Evolutionary conservation across 176 grass and related monocot species (phyloP).

Genomic region (Juncus effusus): DNA sequence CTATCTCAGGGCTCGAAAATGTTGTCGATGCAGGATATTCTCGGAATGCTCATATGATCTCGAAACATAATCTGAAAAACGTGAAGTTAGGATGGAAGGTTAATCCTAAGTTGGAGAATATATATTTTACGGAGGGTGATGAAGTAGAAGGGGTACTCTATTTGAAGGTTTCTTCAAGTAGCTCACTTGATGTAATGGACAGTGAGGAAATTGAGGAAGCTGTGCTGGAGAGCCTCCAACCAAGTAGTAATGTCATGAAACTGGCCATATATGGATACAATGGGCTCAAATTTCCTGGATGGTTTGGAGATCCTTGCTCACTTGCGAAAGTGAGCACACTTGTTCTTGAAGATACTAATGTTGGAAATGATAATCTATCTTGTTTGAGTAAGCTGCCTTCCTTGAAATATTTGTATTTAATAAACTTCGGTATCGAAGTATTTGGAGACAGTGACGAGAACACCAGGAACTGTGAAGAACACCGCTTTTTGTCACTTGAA

Average conservation of each 20-base stretch:
- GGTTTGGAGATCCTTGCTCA: background rate
- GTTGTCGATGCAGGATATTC: background rate
- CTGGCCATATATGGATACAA: conserved; percentile 2
- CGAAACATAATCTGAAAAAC: background rate
- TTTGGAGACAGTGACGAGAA: background rate
- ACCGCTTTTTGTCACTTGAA: conserved; percentile 1
- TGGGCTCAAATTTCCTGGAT: conserved; percentile 1
- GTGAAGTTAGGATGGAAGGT: background rate
- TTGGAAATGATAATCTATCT: background rate
- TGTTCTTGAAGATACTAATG: background rate
- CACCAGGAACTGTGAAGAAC: background rate
- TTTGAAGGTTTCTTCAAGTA: background rate
- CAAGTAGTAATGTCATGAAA: background rate
- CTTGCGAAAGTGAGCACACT: background rate
- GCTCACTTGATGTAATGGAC: background rate
- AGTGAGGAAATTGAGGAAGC: background rate
- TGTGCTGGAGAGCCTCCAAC: conserved; percentile 7
- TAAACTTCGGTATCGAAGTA: background rate
- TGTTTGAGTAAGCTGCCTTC: conserved; percentile 5
- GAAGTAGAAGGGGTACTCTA: background rate
- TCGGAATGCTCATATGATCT: background rate
- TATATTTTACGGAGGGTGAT: background rate
- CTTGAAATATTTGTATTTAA: background rate
- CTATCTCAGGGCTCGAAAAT: conserved; percentile 8
- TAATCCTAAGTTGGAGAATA: background rate